Evolutionary conservation across 2,329 filamentous ascomycete genomes (phyloP).

Genomic region (Alternaria infectoria): DNA sequence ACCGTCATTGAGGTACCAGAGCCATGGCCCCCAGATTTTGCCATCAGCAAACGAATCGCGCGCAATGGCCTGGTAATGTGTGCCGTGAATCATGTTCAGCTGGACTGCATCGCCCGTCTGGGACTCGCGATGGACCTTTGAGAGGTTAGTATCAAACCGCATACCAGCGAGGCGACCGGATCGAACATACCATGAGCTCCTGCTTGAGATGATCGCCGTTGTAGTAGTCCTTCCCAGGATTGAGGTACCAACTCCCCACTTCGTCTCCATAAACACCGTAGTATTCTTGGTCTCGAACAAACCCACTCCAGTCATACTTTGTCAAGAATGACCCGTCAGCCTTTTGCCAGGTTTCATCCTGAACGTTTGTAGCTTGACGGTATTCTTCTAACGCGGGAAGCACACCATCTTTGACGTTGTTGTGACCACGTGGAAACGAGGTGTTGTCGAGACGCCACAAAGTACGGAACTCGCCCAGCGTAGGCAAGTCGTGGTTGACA

Average conservation of each 20-base stretch:
- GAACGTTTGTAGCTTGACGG: conserved; percentile 54
- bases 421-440: conserved; percentile 56
- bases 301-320: conserved; percentile 59
- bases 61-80: conserved; percentile 45
- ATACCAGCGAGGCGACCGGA: background rate
- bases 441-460: conserved; percentile 59
- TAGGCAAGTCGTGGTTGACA: conserved; percentile 57
- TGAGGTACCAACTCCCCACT: conserved; percentile 60
- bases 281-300: conserved; percentile 51
- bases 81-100: conserved; percentile 63
- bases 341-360: conserved; percentile 61
- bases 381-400: conserved; percentile 56
- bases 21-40: conserved; percentile 49
- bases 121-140: conserved; percentile 56
- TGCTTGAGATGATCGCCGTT: conserved; percentile 62
- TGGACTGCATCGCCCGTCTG: conserved; percentile 59
- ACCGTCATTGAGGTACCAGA: conserved; percentile 57
- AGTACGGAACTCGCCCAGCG: conserved; percentile 58
- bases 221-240: conserved; percentile 59
- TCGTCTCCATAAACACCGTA: conserved; percentile 59
- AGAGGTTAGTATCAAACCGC: background rate
- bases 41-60: conserved; percentile 44
- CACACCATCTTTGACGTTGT: conserved; percentile 53
- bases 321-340: conserved; percentile 58
- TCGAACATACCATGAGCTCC: conserved; percentile 53